Evolutionary conservation across 805 yeast species (phyloP).

Genomic region (Hanseniaspora taiwanica): DNA sequence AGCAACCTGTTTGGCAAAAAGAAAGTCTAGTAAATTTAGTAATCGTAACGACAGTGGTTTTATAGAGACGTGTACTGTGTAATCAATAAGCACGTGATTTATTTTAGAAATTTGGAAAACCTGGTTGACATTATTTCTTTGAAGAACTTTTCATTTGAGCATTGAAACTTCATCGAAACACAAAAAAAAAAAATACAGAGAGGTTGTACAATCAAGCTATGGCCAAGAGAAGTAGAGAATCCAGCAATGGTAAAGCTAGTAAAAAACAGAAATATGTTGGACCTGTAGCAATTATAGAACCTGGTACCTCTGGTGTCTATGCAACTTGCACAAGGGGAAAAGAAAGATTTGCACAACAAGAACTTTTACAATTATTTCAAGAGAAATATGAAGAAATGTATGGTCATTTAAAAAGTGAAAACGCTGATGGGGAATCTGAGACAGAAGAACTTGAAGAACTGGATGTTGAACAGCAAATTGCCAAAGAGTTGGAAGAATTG

Average conservation of each 20-base stretch:
- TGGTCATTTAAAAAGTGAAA: constrained; percentile 21
- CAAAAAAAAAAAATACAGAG: background rate
- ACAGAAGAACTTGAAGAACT: constrained; percentile 26
- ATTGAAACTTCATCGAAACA: no score
- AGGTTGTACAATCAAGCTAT: no score
- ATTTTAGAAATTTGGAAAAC: no score
- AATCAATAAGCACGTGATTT: background rate
- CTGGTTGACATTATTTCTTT: no score
- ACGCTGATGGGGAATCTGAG: constrained; percentile 9
- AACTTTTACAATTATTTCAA: constrained; percentile 43
- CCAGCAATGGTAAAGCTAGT: background rate
- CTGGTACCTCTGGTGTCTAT: constrained; percentile 76
- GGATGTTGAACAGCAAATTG: constrained; percentile 65
- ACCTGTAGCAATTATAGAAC: constrained; percentile 34
- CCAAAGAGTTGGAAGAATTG: constrained; percentile 55
- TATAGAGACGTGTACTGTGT: no score
- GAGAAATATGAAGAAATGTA: constrained; percentile 39
- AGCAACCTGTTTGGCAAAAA: constrained; percentile 5
- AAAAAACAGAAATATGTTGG: background rate
- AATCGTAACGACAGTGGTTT: no score
- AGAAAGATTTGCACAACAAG: constrained; percentile 68
- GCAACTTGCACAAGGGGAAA: constrained; percentile 78
- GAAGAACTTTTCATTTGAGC: no score
- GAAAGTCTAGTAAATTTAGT: background rate
- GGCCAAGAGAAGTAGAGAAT: background rate